Conservation (phyloP, 441 rosid genomes). For the Gossypium schwendimanii region DNA sequence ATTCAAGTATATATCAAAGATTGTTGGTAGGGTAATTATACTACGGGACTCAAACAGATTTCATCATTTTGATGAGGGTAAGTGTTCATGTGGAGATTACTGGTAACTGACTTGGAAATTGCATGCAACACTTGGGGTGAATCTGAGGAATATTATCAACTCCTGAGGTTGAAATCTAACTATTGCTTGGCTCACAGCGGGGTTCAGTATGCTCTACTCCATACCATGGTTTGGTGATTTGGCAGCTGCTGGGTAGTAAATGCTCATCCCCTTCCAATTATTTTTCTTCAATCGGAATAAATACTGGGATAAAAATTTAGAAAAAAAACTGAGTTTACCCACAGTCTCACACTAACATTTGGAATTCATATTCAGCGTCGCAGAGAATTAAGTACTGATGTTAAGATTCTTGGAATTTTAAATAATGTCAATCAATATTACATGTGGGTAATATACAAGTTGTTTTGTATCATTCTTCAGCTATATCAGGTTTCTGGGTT, state of each 20-base stretch:
- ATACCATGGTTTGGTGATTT: not conserved
- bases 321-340: no score
- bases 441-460: not conserved
- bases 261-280: not conserved
- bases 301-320: no score
- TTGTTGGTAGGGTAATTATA: slow-evolving; percentile 51
- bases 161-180: not conserved
- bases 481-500: not conserved
- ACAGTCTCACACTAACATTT: not conserved
- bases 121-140: no score
- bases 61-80: slow-evolving; percentile 77
- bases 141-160: no score
- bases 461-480: not conserved
- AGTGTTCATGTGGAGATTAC: slow-evolving; percentile 71
- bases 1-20: slow-evolving; percentile 68
- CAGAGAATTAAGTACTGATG: not conserved
- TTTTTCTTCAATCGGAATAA: no score
- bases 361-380: not conserved
- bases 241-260: not conserved
- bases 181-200: not conserved
- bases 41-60: slow-evolving; percentile 76
- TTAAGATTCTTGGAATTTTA: not conserved
- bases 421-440: not conserved
- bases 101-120: slow-evolving; percentile 37
- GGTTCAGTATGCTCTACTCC: not conserved